Evolutionary conservation across 345 rosid genomes (phyloP).

Genomic region (Aurinia saxatilis): DNA sequence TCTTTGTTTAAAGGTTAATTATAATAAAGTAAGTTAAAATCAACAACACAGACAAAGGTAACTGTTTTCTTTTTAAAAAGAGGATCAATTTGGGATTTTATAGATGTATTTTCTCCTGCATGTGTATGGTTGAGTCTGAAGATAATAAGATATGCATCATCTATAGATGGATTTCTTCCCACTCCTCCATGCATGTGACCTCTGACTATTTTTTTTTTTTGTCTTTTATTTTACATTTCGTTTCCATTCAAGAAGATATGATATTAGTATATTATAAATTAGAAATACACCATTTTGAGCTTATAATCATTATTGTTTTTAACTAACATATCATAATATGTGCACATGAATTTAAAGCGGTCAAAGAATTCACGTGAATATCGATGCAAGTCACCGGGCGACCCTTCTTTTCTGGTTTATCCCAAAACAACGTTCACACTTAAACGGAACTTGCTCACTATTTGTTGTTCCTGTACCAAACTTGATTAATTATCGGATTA

Average conservation of each 20-base stretch:
- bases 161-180: neutral
- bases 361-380: slow-evolving; percentile 14
- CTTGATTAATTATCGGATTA: neutral
- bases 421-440: neutral
- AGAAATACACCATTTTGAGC: neutral
- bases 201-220: neutral
- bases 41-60: no score
- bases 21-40: no score
- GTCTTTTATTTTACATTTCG: neutral
- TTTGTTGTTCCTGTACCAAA: no score
- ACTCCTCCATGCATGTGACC: neutral
- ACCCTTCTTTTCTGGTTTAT: neutral
- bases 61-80: no score
- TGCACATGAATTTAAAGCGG: slow-evolving; percentile 9
- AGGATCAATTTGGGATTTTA: no score
- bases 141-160: neutral
- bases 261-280: neutral
- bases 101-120: neutral
- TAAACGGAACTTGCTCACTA: no score
- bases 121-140: neutral
- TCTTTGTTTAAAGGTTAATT: no score
- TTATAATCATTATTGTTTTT: neutral
- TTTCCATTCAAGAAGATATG: neutral
- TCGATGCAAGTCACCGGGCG: neutral
- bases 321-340: no score